Evolutionary conservation across 306 rosid species (phyloP).

Genomic region (Betula pendula): DNA sequence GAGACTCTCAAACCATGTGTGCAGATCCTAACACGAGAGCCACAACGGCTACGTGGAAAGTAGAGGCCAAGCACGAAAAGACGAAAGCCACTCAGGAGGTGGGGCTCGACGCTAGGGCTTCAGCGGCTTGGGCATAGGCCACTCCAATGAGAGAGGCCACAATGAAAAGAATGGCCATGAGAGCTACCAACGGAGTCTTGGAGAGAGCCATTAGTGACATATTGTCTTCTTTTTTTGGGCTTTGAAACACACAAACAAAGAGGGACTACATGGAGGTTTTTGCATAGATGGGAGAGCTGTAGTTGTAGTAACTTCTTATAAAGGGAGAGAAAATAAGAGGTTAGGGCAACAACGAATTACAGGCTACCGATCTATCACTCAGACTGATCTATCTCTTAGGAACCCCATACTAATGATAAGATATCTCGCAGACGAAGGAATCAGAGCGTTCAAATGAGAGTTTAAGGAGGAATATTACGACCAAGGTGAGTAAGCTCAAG

Average conservation of each 20-base stretch:
- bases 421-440: too few species aligned
- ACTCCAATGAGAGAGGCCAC: constrained; percentile 36
- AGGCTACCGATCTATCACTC: too few species aligned
- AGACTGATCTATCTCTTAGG: too few species aligned
- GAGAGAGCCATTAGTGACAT: constrained; percentile 59
- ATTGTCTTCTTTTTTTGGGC: constrained; percentile 16
- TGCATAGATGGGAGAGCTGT: neutral
- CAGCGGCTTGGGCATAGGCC: constrained; percentile 50
- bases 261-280: neutral
- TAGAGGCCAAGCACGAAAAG: constrained; percentile 56
- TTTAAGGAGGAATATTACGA: too few species aligned
- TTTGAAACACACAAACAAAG: neutral
- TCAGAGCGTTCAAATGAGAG: too few species aligned
- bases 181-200: constrained; percentile 34
- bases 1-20: constrained; percentile 48
- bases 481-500: too few species aligned
- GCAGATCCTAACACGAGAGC: constrained; percentile 74
- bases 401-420: too few species aligned
- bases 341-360: too few species aligned
- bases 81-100: constrained; percentile 46
- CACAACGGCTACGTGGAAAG: constrained; percentile 35
- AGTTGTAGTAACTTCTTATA: neutral
- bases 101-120: constrained; percentile 79
- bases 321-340: too few species aligned
- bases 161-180: constrained; percentile 44